Conservation (phyloP, 2,329 filamentous ascomycete species). For the Arthrobotrys conoides region DNA sequence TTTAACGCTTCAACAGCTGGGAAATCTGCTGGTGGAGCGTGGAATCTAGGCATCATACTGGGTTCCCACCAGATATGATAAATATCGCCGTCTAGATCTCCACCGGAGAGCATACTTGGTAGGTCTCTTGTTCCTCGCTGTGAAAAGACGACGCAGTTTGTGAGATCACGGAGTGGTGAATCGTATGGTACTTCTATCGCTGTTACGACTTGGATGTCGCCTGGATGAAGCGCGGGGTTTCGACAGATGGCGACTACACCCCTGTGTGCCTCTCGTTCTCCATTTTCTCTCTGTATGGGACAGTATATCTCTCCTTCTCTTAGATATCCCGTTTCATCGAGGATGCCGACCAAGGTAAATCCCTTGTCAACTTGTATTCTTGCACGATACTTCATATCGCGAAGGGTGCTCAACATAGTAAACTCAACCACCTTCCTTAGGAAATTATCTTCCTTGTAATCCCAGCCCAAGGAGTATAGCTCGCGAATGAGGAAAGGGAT, state of each 20-base stretch:
- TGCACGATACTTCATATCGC: slow-evolving; percentile 82
- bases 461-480: slow-evolving; percentile 73
- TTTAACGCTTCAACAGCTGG: background rate
- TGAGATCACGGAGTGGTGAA: slow-evolving; percentile 75
- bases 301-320: slow-evolving; percentile 79
- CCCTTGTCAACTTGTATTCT: slow-evolving; percentile 80
- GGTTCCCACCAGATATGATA: slow-evolving; percentile 84
- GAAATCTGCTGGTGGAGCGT: slow-evolving; percentile 74
- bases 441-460: slow-evolving; percentile 79
- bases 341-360: slow-evolving; percentile 83
- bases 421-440: slow-evolving; percentile 80
- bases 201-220: slow-evolving; percentile 79
- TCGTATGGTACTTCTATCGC: slow-evolving; percentile 75
- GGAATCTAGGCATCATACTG: slow-evolving; percentile 68
- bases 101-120: slow-evolving; percentile 82
- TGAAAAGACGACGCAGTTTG: slow-evolving; percentile 85
- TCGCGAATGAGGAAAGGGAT: slow-evolving; percentile 76
- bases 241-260: slow-evolving; percentile 77
- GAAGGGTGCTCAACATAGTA: slow-evolving; percentile 77
- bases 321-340: slow-evolving; percentile 83
- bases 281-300: slow-evolving; percentile 70
- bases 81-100: slow-evolving; percentile 86
- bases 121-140: slow-evolving; percentile 79
- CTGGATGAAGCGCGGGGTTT: slow-evolving; percentile 85
- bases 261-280: slow-evolving; percentile 63